A percentile compares a stretch with the other conserved stretches of the same genome.
phyloP scores from a whole-genome alignment of 2,329 filamentous ascomycete genomes.

The Ceratocystis variospora region DNA sequence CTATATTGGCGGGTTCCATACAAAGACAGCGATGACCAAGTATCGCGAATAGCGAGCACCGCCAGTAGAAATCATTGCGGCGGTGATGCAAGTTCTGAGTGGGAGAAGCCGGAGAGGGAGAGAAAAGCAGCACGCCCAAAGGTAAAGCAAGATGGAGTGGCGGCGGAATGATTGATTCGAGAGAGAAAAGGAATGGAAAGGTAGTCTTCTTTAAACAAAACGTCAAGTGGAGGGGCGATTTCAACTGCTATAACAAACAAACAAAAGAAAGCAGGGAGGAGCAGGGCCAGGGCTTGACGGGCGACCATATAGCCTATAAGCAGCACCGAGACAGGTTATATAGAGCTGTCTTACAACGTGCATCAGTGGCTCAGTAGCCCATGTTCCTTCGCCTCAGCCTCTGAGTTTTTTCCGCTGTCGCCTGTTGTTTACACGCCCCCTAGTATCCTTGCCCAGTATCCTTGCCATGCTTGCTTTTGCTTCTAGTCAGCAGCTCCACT shows the following conservation, averaged over 20 bases:
- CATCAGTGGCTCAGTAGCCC: background rate
- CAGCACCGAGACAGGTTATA: background rate
- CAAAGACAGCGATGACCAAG: slow-evolving; percentile 71
- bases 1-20: slow-evolving; percentile 32
- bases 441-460: background rate
- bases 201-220: slow-evolving; percentile 2
- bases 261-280: background rate
- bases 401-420: background rate
- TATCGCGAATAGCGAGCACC: slow-evolving; percentile 62
- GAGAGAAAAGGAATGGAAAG: slow-evolving; percentile 1
- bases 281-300: background rate
- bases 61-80: slow-evolving; percentile 45
- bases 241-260: background rate
- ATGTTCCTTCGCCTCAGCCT: background rate
- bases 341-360: background rate
- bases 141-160: background rate
- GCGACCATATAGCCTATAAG: too few relatives aligned
- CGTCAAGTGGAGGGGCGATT: background rate
- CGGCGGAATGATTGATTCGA: background rate
- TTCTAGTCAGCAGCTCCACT: too few relatives aligned
- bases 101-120: background rate
- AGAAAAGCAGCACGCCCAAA: slow-evolving; percentile 3
- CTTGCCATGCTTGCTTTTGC: too few relatives aligned
- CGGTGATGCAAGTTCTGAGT: background rate
- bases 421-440: background rate